Percentiles rank a stretch among this genome's conserved stretches.
Conservation (phyloP, 768 basidiomycete species). For the Strobilomyces dryophilus region DNA sequence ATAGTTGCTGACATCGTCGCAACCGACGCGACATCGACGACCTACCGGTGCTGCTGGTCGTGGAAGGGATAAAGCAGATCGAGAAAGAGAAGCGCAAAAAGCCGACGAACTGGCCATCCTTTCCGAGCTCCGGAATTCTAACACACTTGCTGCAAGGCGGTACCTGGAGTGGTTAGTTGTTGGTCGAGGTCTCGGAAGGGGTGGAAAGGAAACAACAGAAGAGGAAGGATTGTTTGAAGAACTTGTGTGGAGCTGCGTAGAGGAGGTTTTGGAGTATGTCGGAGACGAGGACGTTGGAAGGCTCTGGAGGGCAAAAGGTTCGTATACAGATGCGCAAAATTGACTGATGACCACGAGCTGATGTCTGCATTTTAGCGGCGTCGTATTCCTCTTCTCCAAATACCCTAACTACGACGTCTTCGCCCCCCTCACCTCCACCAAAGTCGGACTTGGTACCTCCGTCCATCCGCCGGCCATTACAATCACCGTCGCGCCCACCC, state of each 20-base stretch:
- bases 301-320: constrained; percentile 73
- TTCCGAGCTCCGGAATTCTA: constrained; percentile 25
- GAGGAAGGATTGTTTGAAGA: constrained; percentile 53
- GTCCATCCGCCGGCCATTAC: constrained; percentile 1
- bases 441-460: constrained; percentile 4
- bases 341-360: not conserved
- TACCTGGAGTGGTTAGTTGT: constrained; percentile 83
- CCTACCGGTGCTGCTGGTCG: constrained; percentile 17
- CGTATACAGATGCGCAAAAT: not conserved
- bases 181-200: constrained; percentile 42
- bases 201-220: constrained; percentile 19
- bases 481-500: constrained; percentile 12
- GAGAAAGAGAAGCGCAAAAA: constrained; percentile 18
- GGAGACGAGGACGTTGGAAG: constrained; percentile 49
- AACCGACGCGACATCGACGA: constrained; percentile 17
- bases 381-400: constrained; percentile 46
- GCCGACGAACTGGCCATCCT: constrained; percentile 26
- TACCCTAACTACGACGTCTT: not conserved
- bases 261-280: constrained; percentile 46
- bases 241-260: constrained; percentile 53
- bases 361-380: constrained; percentile 36
- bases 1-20: constrained; percentile 23
- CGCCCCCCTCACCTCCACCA: constrained; percentile 8
- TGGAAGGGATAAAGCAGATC: constrained; percentile 22
- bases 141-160: constrained; percentile 48